phyloP scores from a whole-genome alignment of 805 yeast species.

The Lachancea meyersii region DNA sequence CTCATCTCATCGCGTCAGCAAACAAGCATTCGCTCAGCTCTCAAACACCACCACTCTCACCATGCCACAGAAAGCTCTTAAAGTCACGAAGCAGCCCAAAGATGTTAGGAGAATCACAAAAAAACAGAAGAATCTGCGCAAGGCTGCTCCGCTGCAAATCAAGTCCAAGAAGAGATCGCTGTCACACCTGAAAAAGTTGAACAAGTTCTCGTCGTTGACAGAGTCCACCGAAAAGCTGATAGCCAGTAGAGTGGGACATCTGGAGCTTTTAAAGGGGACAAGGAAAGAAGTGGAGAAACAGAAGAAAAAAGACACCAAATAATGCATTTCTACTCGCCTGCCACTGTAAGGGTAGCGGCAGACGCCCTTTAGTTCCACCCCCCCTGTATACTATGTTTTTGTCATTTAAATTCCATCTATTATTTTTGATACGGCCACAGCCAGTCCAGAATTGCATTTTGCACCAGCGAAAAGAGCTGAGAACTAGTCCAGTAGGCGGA shows the following conservation, averaged over 20 bases:
- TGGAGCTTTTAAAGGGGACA: constrained; percentile 85
- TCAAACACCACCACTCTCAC: constrained; percentile 2
- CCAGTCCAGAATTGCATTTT: constrained; percentile 65
- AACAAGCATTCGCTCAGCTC: no score
- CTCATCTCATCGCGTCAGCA: background rate
- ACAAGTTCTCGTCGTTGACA: constrained; percentile 45
- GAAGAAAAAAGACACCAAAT: constrained; percentile 25
- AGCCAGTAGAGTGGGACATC: constrained; percentile 87
- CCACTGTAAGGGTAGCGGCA: background rate
- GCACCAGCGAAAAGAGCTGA: constrained; percentile 66
- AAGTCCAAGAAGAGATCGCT: constrained; percentile 59
- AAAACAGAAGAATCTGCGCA: constrained; percentile 55
- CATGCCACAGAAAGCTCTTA: constrained; percentile 75
- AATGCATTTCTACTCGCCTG: background rate
- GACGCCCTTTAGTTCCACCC: background rate
- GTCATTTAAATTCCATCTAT: background rate
- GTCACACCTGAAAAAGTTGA: constrained; percentile 47
- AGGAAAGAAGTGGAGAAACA: constrained; percentile 73
- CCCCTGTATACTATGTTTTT: constrained; percentile 3
- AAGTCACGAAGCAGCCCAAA: constrained; percentile 39
- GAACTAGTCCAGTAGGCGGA: constrained; percentile 89
- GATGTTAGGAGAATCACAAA: constrained; percentile 46
- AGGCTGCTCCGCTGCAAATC: constrained; percentile 67
- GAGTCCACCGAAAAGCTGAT: constrained; percentile 75
- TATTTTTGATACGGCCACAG: constrained; percentile 44